These are phyloP conservation scores for Typha latifolia DNA, from an alignment of 176 grass and related monocot genomes.

Conservation along the genomic window DNA sequence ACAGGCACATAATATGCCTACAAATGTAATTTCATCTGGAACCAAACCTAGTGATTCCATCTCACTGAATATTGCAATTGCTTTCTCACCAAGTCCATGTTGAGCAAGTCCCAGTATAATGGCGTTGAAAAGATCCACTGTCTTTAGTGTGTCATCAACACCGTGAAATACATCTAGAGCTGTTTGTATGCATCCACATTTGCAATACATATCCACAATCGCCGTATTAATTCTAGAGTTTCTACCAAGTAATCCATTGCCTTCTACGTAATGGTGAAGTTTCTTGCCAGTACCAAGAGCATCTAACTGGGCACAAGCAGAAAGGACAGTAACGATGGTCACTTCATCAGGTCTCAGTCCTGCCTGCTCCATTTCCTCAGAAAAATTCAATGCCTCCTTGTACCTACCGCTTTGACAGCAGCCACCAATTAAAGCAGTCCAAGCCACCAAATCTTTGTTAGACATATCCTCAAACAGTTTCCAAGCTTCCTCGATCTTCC, in stretches of 20 bases:
- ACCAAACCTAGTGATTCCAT: conserved; percentile 32
- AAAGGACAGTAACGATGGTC: conserved; percentile 20
- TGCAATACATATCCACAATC: conserved; percentile 49
- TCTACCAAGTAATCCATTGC: conserved; percentile 11
- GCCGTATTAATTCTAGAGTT: conserved; percentile 37
- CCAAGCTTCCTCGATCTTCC: conserved; percentile 24
- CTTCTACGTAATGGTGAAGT: conserved; percentile 26
- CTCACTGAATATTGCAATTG: conserved; percentile 33
- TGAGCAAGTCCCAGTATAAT: conserved; percentile 51
- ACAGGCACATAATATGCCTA: conserved; percentile 36
- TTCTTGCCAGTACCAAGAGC: conserved; percentile 26
- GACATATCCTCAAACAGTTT: conserved; percentile 41
- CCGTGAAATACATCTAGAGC: conserved; percentile 42
- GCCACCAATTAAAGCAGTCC: conserved; percentile 44
- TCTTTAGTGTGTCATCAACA: conserved; percentile 20
- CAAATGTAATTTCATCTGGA: conserved; percentile 41
- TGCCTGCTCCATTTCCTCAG: conserved; percentile 31
- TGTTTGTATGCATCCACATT: conserved; percentile 34
- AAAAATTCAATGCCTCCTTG: conserved; percentile 35
- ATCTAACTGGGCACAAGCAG: conserved; percentile 30
- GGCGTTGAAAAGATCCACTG: conserved; percentile 44
- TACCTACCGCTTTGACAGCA: conserved; percentile 25
- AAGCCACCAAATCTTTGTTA: conserved; percentile 34
- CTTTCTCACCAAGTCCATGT: conserved; percentile 25
- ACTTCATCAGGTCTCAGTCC: conserved; percentile 41